These are phyloP conservation scores for Ceratobasidium sp. DNA, from an alignment of 1,284 basidiomycete genomes.

Conservation along the genomic window DNA sequence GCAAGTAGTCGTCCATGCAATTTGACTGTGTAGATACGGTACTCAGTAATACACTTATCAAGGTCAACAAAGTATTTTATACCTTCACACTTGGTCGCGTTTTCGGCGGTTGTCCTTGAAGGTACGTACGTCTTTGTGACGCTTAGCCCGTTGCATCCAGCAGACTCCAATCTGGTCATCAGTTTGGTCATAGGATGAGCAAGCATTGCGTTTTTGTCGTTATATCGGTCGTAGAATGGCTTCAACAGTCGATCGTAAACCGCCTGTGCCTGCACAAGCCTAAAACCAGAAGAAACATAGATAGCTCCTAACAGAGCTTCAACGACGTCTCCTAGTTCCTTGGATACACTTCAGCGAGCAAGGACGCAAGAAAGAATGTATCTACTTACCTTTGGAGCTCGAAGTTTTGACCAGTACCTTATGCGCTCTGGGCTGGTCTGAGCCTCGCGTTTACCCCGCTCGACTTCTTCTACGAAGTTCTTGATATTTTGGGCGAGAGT, in stretches of 20 bases:
- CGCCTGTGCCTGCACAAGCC: slow-evolving; percentile 61
- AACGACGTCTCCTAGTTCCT: slow-evolving; percentile 74
- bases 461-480: slow-evolving; percentile 61
- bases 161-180: slow-evolving; percentile 17
- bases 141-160: slow-evolving; percentile 8
- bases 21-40: background rate
- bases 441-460: slow-evolving; percentile 59
- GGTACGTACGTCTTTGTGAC: background rate
- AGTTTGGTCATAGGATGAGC: slow-evolving; percentile 23
- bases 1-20: slow-evolving; percentile 15
- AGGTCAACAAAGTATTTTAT: background rate
- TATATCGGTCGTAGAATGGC: slow-evolving; percentile 42
- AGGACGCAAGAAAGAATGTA: background rate
- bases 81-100: slow-evolving; percentile 28
- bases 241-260: slow-evolving; percentile 58
- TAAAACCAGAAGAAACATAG: slow-evolving; percentile 75
- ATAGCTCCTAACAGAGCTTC: slow-evolving; percentile 78
- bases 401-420: slow-evolving; percentile 77
- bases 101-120: background rate
- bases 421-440: slow-evolving; percentile 52
- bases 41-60: background rate
- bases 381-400: slow-evolving; percentile 71
- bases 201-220: slow-evolving; percentile 31
- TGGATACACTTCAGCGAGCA: slow-evolving; percentile 46
- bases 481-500: slow-evolving; percentile 60